phyloP scores from a whole-genome alignment of 106 monocot genomes.

The Posidonia australis region DNA sequence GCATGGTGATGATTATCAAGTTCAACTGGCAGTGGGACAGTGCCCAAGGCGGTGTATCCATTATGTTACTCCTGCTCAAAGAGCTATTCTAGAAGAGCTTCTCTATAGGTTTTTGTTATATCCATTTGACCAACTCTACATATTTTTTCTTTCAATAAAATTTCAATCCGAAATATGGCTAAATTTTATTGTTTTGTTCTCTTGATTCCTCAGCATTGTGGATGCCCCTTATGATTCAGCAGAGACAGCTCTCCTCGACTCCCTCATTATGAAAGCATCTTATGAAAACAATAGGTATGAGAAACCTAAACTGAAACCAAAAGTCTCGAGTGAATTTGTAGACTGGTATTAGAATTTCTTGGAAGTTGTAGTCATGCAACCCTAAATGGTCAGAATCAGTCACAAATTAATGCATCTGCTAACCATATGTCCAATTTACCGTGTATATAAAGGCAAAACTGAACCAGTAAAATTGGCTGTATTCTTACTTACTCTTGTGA shows the following conservation, averaged over 20 bases:
- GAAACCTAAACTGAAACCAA: conserved; percentile 28
- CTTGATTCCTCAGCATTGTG: conserved; percentile 28
- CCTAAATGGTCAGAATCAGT: neutral
- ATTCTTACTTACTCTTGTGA: too few relatives aligned
- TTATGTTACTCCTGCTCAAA: conserved; percentile 81
- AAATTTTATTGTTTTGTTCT: neutral
- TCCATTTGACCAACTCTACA: neutral
- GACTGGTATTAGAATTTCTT: conserved; percentile 37
- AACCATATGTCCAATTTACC: too few relatives aligned
- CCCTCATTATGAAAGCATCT: conserved; percentile 48
- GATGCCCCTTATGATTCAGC: conserved; percentile 44
- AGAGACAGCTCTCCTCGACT: conserved; percentile 58
- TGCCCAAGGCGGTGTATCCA: conserved; percentile 88
- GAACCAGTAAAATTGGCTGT: too few relatives aligned
- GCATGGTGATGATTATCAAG: conserved; percentile 47
- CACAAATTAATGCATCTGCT: neutral
- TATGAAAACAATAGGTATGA: conserved; percentile 63
- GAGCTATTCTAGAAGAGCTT: conserved; percentile 60
- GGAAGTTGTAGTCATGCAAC: neutral
- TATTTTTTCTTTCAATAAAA: neutral
- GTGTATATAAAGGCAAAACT: too few relatives aligned
- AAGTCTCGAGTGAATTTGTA: conserved; percentile 28
- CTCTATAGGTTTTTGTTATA: conserved; percentile 37
- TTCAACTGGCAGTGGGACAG: conserved; percentile 77
- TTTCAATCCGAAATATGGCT: neutral